Conservation (phyloP, 1,284 basidiomycete genomes). For the Cryptococcus amylolentus region DNA sequence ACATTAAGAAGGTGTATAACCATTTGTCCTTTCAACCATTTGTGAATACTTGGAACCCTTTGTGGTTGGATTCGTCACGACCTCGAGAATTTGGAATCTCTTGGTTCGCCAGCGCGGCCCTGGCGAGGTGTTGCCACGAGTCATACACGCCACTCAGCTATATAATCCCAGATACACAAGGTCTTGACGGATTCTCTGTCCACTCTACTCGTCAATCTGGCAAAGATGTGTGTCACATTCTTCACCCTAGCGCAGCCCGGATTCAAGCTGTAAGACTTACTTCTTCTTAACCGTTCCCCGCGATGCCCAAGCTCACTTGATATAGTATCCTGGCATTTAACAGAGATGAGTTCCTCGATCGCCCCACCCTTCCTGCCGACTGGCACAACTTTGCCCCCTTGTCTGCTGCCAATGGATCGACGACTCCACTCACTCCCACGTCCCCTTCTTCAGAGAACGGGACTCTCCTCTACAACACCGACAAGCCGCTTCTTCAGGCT, state of each 20-base stretch:
- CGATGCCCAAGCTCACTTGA: not conserved
- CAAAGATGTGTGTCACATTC: slow-evolving; percentile 46
- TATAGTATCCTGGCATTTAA: slow-evolving; percentile 42
- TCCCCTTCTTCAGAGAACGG: not conserved
- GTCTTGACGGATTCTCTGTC: no score
- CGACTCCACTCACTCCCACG: not conserved
- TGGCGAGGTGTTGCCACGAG: no score
- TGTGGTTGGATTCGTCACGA: no score
- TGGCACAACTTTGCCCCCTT: slow-evolving; percentile 42
- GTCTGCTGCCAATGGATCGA: not conserved
- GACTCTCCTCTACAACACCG: not conserved
- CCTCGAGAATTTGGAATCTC: no score
- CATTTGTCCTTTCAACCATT: no score
- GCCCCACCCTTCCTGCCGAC: slow-evolving; percentile 37
- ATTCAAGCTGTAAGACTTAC: slow-evolving; percentile 38
- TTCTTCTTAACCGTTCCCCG: not conserved
- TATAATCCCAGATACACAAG: no score
- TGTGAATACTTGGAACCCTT: no score
- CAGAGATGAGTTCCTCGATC: slow-evolving; percentile 44
- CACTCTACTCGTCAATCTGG: no score
- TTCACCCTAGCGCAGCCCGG: slow-evolving; percentile 40
- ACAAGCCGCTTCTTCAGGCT: not conserved
- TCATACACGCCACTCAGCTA: no score
- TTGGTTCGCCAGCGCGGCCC: no score
- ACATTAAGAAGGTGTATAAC: no score